phyloP scores from a whole-genome alignment of 306 rosid species.

The Inga oerstediana region DNA sequence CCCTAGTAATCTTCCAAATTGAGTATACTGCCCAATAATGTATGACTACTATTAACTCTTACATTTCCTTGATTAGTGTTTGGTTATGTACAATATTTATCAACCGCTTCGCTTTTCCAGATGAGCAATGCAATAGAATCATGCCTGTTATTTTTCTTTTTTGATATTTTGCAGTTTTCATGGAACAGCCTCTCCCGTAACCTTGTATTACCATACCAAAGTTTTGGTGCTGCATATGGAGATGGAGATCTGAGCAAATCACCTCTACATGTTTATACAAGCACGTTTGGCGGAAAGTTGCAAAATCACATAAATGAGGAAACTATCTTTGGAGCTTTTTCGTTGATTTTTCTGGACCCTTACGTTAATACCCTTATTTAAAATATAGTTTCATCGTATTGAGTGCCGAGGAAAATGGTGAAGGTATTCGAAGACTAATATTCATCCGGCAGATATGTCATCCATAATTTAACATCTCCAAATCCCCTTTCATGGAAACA shows the following conservation, averaged over 20 bases:
- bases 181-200: slow-evolving; percentile 58
- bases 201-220: slow-evolving; percentile 74
- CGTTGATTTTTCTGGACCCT: too few relatives aligned
- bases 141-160: neutral
- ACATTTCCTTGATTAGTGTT: too few relatives aligned
- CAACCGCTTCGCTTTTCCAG: too few relatives aligned
- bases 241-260: slow-evolving; percentile 87
- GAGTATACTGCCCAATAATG: neutral
- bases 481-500: too few relatives aligned
- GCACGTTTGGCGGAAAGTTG: slow-evolving; percentile 63
- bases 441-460: neutral
- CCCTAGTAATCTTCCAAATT: neutral
- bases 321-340: slow-evolving; percentile 64
- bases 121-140: neutral
- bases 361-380: slow-evolving; percentile 46
- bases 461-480: neutral
- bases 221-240: slow-evolving; percentile 80
- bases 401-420: slow-evolving; percentile 77
- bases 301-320: slow-evolving; percentile 53
- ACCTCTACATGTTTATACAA: slow-evolving; percentile 74
- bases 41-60: too few relatives aligned
- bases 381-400: slow-evolving; percentile 67
- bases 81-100: too few relatives aligned
- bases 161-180: slow-evolving; percentile 52
- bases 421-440: slow-evolving; percentile 35